A percentile compares a stretch with the other conserved stretches of the same genome.
phyloP scores from a whole-genome alignment of 179 eudicot genomes.

The Nepenthes alata region DNA sequence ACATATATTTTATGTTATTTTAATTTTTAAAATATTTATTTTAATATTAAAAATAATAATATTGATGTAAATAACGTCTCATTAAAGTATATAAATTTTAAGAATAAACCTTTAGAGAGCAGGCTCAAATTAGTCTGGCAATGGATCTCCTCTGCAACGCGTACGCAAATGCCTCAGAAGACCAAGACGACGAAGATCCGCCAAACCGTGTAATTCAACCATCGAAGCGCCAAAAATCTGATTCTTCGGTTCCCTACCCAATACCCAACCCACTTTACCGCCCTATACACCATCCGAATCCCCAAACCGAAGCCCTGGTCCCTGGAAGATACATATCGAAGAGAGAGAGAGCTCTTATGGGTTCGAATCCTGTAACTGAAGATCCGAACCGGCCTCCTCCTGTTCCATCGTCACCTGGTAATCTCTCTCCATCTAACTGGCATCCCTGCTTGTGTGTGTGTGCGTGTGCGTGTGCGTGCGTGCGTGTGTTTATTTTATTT shows the following conservation, averaged over 20 bases:
- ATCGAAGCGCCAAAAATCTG: conserved; percentile 33
- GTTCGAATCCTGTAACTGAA: conserved; percentile 11
- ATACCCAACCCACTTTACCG: conserved; percentile 3
- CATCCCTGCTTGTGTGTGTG: not conserved
- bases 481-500: too few species aligned
- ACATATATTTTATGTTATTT: too few species aligned
- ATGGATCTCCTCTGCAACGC: conserved; percentile 70
- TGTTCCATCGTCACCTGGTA: conserved; percentile 28
- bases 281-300: conserved; percentile 9
- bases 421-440: not conserved
- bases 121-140: not conserved
- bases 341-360: conserved; percentile 47
- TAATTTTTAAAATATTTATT: too few species aligned
- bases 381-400: conserved; percentile 6
- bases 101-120: too few species aligned
- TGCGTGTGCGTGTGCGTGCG: too few species aligned
- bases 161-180: conserved; percentile 49
- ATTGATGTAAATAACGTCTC: too few species aligned
- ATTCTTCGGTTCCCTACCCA: not conserved
- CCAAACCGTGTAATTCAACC: conserved; percentile 12
- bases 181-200: conserved; percentile 20
- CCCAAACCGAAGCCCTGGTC: conserved; percentile 25
- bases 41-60: too few species aligned
- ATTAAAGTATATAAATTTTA: too few species aligned
- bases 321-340: conserved; percentile 61